Evolutionary conservation across 2,329 filamentous ascomycete species (phyloP), one percentile per base, ranked within the genome.

Genomic region (Aspergillus niger): DNA sequence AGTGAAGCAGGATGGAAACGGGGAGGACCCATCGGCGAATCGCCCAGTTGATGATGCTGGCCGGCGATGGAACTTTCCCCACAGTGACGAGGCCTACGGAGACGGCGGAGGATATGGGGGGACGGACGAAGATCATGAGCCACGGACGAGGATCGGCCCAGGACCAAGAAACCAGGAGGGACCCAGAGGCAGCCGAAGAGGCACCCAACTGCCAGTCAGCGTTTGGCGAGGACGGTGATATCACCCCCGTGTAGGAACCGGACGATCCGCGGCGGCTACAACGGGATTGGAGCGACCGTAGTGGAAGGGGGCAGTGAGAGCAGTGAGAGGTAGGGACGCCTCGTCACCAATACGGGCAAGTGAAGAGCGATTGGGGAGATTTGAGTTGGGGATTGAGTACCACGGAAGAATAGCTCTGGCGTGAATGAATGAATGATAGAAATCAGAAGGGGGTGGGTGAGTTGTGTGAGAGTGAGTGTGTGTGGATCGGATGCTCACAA

Each of bases 51-150:
- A 47, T 55, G 53, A 55, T 44, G 41, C 53, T 55, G 39, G 39
- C 32, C 59, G 49, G 43, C 52, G 59, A 52, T 57, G 36, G 59
- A 55, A 62, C 51, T 65, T 36, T 65, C 65, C 65, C 66, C 66
- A 68, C 65, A 65, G 60, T 67, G 64, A 65, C 65, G 58, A 67
- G 63, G 64, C 63, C 63, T 63, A 67, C 65, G 66, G 66, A 67
- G 62, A 63, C 48, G 60, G 62, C 60, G 62, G 63, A 65, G 62
- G 55, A 50, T 61, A 64, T 61, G 26, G 64, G 64, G 64, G 59
- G 38, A 58, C 53, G 59, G 54, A 53, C 58, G 62, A 58, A 60
- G 63, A 68, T 64, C 63, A 65, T 66, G 63, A 63, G 62, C 49
- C 53, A 63, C 55, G 53, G 26, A 41, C 51, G 60, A 57, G 55